Evolutionary conservation across 164 flowering plant species (phyloP).

Genomic region (Kalanchoe fedtschenkoi): DNA sequence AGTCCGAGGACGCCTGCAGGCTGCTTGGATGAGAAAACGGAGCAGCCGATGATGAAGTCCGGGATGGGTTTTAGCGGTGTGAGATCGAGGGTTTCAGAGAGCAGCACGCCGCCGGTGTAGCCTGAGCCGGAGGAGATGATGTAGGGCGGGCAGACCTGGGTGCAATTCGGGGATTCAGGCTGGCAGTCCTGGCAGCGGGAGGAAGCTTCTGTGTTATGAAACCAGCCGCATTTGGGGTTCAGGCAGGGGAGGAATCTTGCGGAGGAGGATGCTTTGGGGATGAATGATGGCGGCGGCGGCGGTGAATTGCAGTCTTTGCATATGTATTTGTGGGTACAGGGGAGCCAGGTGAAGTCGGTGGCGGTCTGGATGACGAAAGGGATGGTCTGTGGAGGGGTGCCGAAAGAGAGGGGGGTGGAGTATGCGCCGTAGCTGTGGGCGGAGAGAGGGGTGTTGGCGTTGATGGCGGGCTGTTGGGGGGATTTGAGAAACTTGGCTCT

Average conservation of each 20-base stretch:
- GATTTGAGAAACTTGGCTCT: conserved; percentile 46
- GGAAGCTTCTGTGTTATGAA: conserved; percentile 19
- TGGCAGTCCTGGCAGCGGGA: conserved; percentile 23
- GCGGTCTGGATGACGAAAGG: conserved; percentile 51
- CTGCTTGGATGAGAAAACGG: conserved; percentile 31
- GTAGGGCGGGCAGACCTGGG: conserved; percentile 49
- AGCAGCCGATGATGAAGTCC: conserved; percentile 47
- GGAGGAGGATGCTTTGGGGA: conserved; percentile 44
- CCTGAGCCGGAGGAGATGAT: conserved; percentile 37
- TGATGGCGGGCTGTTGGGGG: conserved; percentile 17
- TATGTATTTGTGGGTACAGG: conserved; percentile 38
- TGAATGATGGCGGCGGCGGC: conserved; percentile 16
- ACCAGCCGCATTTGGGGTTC: conserved; percentile 56
- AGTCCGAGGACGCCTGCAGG: conserved; percentile 58
- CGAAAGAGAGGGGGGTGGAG: conserved; percentile 43
- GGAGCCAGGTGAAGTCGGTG: conserved; percentile 51
- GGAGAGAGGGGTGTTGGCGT: conserved; percentile 23
- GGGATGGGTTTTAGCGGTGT: conserved; percentile 12
- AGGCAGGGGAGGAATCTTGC: conserved; percentile 36
- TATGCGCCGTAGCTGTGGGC: conserved; percentile 53
- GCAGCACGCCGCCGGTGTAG: conserved; percentile 34
- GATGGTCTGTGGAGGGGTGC: conserved; percentile 54
- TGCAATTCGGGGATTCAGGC: conserved; percentile 15
- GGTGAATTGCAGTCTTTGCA: conserved; percentile 35
- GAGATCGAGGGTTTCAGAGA: conserved; percentile 36